phyloP scores from a whole-genome alignment of 257 asterid genomes.

The Solanum sparsipilum region DNA sequence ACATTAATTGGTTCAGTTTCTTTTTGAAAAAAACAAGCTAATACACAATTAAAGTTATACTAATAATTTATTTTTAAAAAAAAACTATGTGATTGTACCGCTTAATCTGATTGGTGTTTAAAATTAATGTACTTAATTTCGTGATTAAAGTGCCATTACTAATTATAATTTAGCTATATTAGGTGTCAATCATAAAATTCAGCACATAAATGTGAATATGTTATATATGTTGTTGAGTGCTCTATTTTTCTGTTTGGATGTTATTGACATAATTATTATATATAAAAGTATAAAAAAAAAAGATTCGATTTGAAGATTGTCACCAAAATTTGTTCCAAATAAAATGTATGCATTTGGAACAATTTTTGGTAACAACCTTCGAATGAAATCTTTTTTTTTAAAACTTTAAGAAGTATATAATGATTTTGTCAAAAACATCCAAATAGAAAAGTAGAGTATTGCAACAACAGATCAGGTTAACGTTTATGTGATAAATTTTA shows the following conservation, averaged over 20 bases:
- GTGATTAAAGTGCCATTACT: neutral
- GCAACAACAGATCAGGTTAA: neutral
- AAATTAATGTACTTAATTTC: neutral
- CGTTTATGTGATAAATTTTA: neutral
- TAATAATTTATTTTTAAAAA: neutral
- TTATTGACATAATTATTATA: neutral
- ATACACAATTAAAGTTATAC: neutral
- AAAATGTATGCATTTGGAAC: neutral
- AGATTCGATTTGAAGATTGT: neutral
- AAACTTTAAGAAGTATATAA: neutral
- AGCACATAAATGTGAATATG: neutral
- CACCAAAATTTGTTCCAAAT: neutral
- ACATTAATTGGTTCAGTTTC: neutral
- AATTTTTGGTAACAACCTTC: too few species aligned
- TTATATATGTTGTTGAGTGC: neutral
- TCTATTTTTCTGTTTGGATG: neutral
- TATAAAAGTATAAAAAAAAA: neutral
- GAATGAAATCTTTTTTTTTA: too few species aligned
- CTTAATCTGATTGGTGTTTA: neutral
- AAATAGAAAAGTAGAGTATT: neutral
- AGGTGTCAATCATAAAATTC: neutral
- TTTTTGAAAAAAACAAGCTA: neutral
- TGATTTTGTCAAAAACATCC: neutral
- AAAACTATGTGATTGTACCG: neutral
- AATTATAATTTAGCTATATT: neutral